phyloP scores from a whole-genome alignment of 73 alveolate genomes.

The Tetrahymena malaccensis region DNA sequence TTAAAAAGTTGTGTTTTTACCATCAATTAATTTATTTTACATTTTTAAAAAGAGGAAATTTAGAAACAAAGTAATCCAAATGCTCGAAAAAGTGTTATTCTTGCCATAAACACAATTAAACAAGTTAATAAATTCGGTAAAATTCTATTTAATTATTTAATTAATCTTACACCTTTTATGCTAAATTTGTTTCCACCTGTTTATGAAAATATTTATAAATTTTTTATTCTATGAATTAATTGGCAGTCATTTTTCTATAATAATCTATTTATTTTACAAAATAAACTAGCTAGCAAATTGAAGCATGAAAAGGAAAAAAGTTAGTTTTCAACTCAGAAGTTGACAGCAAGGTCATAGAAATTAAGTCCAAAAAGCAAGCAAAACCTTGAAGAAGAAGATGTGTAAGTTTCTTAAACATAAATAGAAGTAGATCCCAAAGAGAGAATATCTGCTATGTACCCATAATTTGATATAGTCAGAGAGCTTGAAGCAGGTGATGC shows the following conservation, averaged over 20 bases:
- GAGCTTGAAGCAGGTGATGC: conserved; percentile 71
- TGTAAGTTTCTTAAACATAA: not conserved
- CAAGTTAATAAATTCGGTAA: not conserved
- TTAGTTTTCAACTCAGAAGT: not conserved
- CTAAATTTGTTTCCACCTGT: not conserved
- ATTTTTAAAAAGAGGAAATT: not conserved
- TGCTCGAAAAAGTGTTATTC: not conserved
- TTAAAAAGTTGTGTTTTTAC: not conserved
- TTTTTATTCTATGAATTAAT: no score
- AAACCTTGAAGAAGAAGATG: not conserved
- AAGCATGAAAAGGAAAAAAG: not conserved
- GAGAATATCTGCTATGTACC: not conserved
- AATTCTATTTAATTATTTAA: not conserved
- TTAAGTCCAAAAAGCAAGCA: not conserved
- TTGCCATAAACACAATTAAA: not conserved
- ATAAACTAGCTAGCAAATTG: not conserved
- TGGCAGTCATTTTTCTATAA: no score
- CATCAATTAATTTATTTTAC: not conserved
- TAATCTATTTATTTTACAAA: not conserved
- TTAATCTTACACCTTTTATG: not conserved
- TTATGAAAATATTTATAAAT: no score
- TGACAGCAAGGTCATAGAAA: not conserved
- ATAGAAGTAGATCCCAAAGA: conserved; percentile 8
- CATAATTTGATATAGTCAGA: conserved; percentile 49
- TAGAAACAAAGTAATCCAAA: not conserved